These are phyloP conservation scores for Pyronema omphalodes DNA, from an alignment of 495 filamentous ascomycete genomes.

Conservation along the genomic window DNA sequence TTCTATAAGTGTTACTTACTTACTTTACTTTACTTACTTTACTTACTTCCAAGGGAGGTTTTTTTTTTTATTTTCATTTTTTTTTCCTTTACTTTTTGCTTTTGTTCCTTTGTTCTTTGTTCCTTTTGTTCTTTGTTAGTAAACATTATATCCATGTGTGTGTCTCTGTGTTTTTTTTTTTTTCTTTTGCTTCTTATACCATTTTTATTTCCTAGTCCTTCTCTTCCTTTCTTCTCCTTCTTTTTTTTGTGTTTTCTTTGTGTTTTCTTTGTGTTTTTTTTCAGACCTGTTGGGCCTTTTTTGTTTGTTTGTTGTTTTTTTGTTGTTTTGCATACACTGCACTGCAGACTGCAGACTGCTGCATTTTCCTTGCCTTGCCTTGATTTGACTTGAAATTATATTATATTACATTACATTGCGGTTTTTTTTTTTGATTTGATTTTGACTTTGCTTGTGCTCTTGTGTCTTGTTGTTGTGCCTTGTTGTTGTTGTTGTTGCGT, in stretches of 20 bases:
- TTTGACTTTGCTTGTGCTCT: not conserved
- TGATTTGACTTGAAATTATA: not conserved
- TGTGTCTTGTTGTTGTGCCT: not conserved
- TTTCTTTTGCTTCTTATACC: conserved; percentile 5
- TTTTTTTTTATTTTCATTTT: not conserved
- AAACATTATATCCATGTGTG: not conserved
- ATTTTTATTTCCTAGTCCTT: conserved; percentile 7
- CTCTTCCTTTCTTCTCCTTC: conserved; percentile 1
- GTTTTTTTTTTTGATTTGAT: not conserved
- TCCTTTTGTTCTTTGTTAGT: not conserved
- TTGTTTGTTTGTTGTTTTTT: too few relatives aligned
- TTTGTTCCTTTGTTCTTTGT: conserved; percentile 9
- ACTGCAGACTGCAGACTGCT: not conserved
- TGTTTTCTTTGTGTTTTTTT: conserved; percentile 1
- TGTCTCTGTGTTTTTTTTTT: not conserved
- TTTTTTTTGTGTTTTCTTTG: conserved; percentile 3
- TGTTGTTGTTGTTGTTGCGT: too few relatives aligned
- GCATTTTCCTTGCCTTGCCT: not conserved
- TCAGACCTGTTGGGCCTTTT: not conserved
- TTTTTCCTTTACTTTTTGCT: conserved; percentile 15
- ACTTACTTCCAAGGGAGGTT: not conserved
- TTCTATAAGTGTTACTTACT: too few relatives aligned
- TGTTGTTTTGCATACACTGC: not conserved
- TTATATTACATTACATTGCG: not conserved
- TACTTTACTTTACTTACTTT: too few relatives aligned